Base-by-base conservation (phyloP, 1,139 yeast species). In the Protomyces gravidus region DNA sequence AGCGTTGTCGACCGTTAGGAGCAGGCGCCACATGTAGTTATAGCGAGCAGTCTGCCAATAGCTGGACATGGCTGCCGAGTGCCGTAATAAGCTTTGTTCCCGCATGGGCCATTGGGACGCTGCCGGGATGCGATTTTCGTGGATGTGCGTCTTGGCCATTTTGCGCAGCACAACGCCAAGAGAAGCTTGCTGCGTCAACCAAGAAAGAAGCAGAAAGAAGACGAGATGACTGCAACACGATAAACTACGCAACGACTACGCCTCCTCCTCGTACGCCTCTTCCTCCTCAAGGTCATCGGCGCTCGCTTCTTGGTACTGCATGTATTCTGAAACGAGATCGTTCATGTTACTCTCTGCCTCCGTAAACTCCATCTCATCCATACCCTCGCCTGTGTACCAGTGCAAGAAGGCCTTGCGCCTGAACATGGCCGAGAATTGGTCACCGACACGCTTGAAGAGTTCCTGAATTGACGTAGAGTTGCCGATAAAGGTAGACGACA, bases 351-450 rank as follows among this genome's bases (percentile, higher is more conserved):
- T 70, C 63, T 75, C 75, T 15, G 79, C 79, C 66, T 76, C 79
- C 32, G 75, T 71, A 68, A 76, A 76, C 67, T 76, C 79, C 63
- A 71, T 71, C 66, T 72, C 76, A 59, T 76, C 79, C 79, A 76
- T 76, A 59, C 79, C 79, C 65, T 76, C 79, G 39, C 74, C 71
- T 21, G 76, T 73, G 68, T 75, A 76, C 78, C 79, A 76, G 65
- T 76, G 79, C 65, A 76, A 66, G 72, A 76, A 76, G 33, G 79
- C 79, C 64, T 73, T 70, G 53, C 78, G 69, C 63, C 72, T 70
- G 71, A 75, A 76, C 79, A 76, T 76, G 65, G 73, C 72, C 30
- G 70, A 63, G 69, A 76, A 76, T 66, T 76, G 79, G 60, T 68
- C 68, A 17, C 73, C 69, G 13, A 75, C 71, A 52, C 79, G 70